Evolutionary conservation across 176 grass and related monocot species (phyloP).

Genomic region (Raddia guianensis): DNA sequence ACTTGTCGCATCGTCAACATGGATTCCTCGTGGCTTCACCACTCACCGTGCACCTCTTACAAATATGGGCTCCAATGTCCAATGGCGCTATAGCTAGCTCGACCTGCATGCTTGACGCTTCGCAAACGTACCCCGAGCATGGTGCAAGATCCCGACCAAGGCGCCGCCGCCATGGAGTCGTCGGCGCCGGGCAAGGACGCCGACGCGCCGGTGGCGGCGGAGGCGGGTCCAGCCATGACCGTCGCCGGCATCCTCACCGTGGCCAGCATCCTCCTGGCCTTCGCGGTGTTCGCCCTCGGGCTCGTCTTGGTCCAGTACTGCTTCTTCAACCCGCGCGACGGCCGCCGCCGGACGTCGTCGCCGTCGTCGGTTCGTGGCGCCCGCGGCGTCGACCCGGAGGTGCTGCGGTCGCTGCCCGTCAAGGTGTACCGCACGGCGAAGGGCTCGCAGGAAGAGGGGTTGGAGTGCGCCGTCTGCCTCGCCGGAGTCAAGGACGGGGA

Average conservation of each 20-base stretch:
- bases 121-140: neutral
- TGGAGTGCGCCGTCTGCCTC: constrained; percentile 67
- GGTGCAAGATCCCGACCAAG: neutral
- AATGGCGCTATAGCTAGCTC: too few species aligned
- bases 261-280: constrained; percentile 14
- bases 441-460: constrained; percentile 21
- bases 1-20: neutral
- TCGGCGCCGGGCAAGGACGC: neutral
- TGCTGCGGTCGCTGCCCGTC: constrained; percentile 48
- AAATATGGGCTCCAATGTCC: neutral
- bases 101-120: neutral
- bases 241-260: constrained; percentile 5
- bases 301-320: constrained; percentile 27
- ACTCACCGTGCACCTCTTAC: neutral
- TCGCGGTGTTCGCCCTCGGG: constrained; percentile 22
- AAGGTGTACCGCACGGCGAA: constrained; percentile 38
- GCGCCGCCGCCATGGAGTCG: neutral
- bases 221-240: neutral
- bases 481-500: constrained; percentile 71
- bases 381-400: constrained; percentile 33
- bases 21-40: neutral
- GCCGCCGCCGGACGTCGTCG: neutral
- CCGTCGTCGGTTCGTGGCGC: neutral
- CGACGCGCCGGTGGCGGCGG: neutral
- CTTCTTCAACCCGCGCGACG: neutral